Evolutionary conservation across 176 grass and related monocot species (phyloP), one percentile per base, ranked within the genome.

Genomic region (Avena atlantica): DNA sequence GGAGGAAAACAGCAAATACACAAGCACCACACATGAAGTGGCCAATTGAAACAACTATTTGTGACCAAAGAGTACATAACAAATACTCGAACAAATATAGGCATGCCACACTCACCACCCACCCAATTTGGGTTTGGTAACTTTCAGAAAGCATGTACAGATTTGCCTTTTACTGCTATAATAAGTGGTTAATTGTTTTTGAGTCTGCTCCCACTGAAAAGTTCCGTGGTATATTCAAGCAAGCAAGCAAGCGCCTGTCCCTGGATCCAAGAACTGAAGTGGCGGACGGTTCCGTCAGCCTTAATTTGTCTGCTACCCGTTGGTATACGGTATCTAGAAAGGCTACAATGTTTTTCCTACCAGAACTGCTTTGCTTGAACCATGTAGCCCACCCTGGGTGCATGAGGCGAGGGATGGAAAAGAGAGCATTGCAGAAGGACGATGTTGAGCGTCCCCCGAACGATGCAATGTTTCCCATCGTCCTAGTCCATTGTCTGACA

Each of bases 211-310:
- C 64, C 55, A 81, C 68, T 25, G 25, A 25, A 25, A 64, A 76
- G n/a, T 87, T 87, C 52, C 15, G 56, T 81, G 11, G 67, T 42
- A 61, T 51, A 17, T n/a, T 17, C 21, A 50, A 36, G 80, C 65
- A 80, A 47, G 80, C 65, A 80, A 47, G 29, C 29, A 34, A 34
- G 31, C 31, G 31, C 31, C 31, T 34, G 31, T 34, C 31, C 4
- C 31, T 51, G 71, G 51, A 72, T n/a, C 69, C 37, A 20, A 55
- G 15, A 17, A 6, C 52, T 52, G 50, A 53, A 60, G 19, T 58
- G 56, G 56, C 56, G 56, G 56, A 20, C 37, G 5, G 37, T 6
- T 60, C 19, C n/a, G 16, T 60, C 20, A 21, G 19, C 57, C 57
- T 15, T 11, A 7, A 8, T 44, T 60, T 9, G 19, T 60, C 6